Percentiles rank a stretch among this genome's conserved stretches.
phyloP scores from a whole-genome alignment of 2,329 filamentous ascomycete species.

The Nemania sp. region DNA sequence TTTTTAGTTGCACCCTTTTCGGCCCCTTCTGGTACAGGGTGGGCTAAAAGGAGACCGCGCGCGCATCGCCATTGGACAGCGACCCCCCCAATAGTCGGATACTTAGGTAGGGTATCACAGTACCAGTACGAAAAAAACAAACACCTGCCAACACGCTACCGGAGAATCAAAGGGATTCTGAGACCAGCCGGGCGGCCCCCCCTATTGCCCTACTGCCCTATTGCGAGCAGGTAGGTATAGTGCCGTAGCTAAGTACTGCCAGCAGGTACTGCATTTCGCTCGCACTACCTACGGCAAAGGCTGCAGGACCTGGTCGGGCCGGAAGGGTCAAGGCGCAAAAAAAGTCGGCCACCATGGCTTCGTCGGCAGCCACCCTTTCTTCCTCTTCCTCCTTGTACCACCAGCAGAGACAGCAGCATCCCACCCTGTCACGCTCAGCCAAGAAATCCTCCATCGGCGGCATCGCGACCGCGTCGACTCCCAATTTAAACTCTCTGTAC shows the following conservation, averaged over 20 bases:
- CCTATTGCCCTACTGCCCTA: too few relatives aligned
- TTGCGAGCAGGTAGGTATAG: conserved; percentile 7
- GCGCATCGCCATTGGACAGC: conserved; percentile 31
- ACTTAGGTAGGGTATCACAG: conserved; percentile 12
- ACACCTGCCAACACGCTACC: conserved; percentile 8
- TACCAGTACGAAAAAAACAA: conserved; percentile 17
- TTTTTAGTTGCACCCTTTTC: conserved; percentile 27
- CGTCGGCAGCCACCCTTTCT: conserved; percentile 52
- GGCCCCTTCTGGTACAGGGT: conserved; percentile 29
- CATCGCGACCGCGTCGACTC: conserved; percentile 66
- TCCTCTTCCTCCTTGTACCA: conserved; percentile 48
- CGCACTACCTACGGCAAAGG: conserved; percentile 3
- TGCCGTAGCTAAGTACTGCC: not conserved
- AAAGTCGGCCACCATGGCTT: conserved; percentile 52
- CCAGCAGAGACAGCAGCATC: conserved; percentile 43
- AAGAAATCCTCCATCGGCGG: conserved; percentile 57
- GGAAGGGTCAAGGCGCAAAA: conserved; percentile 31
- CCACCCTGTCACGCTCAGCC: conserved; percentile 55
- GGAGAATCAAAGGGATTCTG: conserved; percentile 9
- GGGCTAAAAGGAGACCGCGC: conserved; percentile 26
- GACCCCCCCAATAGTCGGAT: conserved; percentile 14
- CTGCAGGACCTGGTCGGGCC: conserved; percentile 19
- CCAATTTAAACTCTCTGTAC: conserved; percentile 68
- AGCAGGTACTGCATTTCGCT: conserved; percentile 5
- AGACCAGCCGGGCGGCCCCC: conserved; percentile 25